Base-by-base conservation (phyloP, 225 moss, liverwort and hornwort species). In the Polytrichum commune region DNA sequence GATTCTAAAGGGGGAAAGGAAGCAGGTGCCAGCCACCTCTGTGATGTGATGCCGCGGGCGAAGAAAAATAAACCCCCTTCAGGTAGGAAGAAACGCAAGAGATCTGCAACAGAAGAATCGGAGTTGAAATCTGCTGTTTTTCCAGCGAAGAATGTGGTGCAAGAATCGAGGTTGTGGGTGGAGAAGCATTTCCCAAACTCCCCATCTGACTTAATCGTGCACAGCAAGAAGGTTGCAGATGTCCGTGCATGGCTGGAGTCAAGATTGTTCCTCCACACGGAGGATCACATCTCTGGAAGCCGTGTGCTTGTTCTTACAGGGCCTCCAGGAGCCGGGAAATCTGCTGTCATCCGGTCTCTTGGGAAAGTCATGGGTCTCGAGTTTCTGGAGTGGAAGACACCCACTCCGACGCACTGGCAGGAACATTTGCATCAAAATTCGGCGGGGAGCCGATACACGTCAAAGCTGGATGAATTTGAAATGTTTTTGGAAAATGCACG, bases 401-500 rank as follows among this genome's bases (percentile, higher is more conserved):
- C 98, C n/a, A 87, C 86, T 19, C 91, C 98, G 18, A 95, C 91
- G 23, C 90, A 82, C 7, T 98, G 98, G 98, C 89, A 95, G 25
- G 98, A 95, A 27, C 88, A 90, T 62, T 60, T 92, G 3, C 97
- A 95, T 61, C 94, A 95, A 67, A 88, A 84, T 33, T 78, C 76
- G 33, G 85, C 85, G 53, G 93, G 92, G 22, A 83, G 76, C 62
- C 84, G 79, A 7, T 95, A 93, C 79, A 80, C 76, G 25, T 98
- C 98, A 20, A 98, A 95, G 76, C 82, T 98, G 27, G 98, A 98
- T 25, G 98, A 98, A 55, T 98, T 98, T 69, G 90, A 87, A 68
- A 74, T 71, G 9, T 98, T 95, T 68, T 54, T 98, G 69, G 88
- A 88, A 62, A 93, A 82, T 56, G 91, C 88, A 35, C 83, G 92